A percentile compares a stretch with the other conserved stretches of the same genome.
These are phyloP conservation scores for Geum urbanum DNA, from an alignment of 306 rosid genomes.

Conservation along the genomic window DNA sequence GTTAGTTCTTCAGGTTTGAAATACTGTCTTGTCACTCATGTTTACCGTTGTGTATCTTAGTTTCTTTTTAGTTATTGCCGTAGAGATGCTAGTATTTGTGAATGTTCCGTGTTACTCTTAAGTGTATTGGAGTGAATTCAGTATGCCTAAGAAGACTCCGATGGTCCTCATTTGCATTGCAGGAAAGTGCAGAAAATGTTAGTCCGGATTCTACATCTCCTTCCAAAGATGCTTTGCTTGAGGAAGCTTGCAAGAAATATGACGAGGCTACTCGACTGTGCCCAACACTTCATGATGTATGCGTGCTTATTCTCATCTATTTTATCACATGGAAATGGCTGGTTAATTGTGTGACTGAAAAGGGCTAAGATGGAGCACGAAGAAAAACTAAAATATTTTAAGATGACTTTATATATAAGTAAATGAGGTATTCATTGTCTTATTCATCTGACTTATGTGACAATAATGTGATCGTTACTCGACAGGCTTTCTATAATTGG, in stretches of 20 bases:
- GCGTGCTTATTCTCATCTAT: slow-evolving; percentile 30
- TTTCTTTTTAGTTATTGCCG: slow-evolving; percentile 13
- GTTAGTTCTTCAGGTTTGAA: slow-evolving; percentile 87
- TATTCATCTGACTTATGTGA: background rate
- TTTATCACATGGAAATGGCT: background rate
- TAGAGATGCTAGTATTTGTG: slow-evolving; percentile 15
- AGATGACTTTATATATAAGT: background rate
- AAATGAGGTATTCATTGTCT: background rate
- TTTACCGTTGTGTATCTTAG: slow-evolving; percentile 12
- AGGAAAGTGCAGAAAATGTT: slow-evolving; percentile 99
- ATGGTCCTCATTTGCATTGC: slow-evolving; percentile 36
- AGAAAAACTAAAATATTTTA: background rate
- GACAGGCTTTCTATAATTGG: slow-evolving; percentile 97
- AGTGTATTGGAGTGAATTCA: background rate
- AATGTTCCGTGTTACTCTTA: slow-evolving; percentile 1
- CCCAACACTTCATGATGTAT: slow-evolving; percentile 95
- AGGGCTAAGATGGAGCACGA: background rate
- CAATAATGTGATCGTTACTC: slow-evolving; percentile 6
- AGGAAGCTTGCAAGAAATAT: slow-evolving; percentile 97
- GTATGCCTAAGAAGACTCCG: slow-evolving; percentile 5
- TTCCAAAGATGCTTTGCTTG: slow-evolving; percentile 96
- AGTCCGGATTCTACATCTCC: slow-evolving; percentile 86
- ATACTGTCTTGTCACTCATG: slow-evolving; percentile 16
- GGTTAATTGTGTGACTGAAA: background rate
- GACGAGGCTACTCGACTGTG: slow-evolving; percentile 93